phyloP scores from a whole-genome alignment of 352 stramenopile genomes.

The Phytophthora pluvialis region DNA sequence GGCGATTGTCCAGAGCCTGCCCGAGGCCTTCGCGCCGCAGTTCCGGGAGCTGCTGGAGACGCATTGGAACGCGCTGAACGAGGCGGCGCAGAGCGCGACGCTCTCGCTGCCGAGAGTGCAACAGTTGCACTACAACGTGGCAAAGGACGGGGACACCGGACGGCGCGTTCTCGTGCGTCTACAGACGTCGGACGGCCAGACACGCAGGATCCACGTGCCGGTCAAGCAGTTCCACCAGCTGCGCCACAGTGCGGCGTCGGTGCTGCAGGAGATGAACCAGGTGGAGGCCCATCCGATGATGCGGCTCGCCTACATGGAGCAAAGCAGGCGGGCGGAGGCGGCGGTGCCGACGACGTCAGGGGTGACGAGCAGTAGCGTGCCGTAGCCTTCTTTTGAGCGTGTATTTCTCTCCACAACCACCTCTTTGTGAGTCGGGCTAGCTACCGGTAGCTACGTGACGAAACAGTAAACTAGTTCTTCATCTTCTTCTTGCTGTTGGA shows the following conservation, averaged over 20 bases:
- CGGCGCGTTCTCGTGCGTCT: constrained; percentile 56
- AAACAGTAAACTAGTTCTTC: constrained; percentile 60
- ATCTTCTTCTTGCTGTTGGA: constrained; percentile 84
- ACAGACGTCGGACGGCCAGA: constrained; percentile 52
- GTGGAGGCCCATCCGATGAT: constrained; percentile 82
- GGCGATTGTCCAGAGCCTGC: constrained; percentile 44
- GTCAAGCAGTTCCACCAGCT: constrained; percentile 78
- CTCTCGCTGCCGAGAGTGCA: constrained; percentile 46
- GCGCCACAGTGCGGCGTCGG: constrained; percentile 74
- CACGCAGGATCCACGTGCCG: constrained; percentile 54
- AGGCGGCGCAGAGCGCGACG: background rate
- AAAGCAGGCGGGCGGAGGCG: constrained; percentile 11
- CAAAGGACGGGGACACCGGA: constrained; percentile 2
- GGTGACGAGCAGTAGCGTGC: background rate
- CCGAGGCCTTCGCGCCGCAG: constrained; percentile 43
- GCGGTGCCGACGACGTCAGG: background rate
- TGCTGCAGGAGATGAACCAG: constrained; percentile 80
- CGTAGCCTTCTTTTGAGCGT: constrained; percentile 8
- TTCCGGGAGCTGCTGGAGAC: constrained; percentile 50
- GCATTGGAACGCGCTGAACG: constrained; percentile 43
- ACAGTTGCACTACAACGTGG: constrained; percentile 47
- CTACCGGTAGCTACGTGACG: background rate
- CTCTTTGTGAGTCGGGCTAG: background rate
- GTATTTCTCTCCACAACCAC: background rate
- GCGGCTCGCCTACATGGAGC: constrained; percentile 61